Evolutionary conservation across 2,329 filamentous ascomycete species (phyloP), one percentile per base, ranked within the genome.

Genomic region (Sarocladiaceae sp.): DNA sequence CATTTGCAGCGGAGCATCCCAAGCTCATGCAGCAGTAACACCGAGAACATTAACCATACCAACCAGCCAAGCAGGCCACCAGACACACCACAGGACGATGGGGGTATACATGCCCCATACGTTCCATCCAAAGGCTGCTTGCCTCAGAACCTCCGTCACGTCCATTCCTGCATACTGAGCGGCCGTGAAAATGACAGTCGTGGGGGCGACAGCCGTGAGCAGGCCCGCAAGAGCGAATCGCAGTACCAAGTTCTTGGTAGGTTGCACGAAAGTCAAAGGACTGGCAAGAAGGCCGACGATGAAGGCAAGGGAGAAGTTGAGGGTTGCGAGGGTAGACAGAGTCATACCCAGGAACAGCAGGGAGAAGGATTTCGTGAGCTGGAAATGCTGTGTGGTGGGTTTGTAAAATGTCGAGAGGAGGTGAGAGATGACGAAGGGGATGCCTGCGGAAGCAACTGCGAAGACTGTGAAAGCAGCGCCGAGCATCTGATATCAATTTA

Each of bases 241-340:
- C 1, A 70, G 54, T 3, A 65, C 59, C n/a, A 72, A 58, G 56
- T 60, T 69, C 12, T 62, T 60, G 51, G 73, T 73, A 0, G 82
- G 76, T 7, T 69, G 76, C 17, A 86, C 74, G 65, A 96, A 97
- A n/a, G 84, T 86, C 13, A 97, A 75, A 0, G 93, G 93, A 3
- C 82, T 75, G 39, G 89, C 84, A 42, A 93, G 73, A 2, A 97
- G 73, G 33, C 94, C 94, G 49, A 97, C 76, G 33, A 96, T 75
- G 64, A 97, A 86, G 46, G 90, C 86, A 13, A 97, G 84, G 3
- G 88, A 91, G 76, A 99, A 99, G 71, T 99, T 99, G 50, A 99
- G 81, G 0, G 93, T 99, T 2, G 94, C 93, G 12, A 99, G 86
- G 1, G 92, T 87, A 12, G 92, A 92, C 57, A 99, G 83, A 61